phyloP scores from a whole-genome alignment of 176 grass and related monocot species.

The Dendrocalamus sinicus region DNA sequence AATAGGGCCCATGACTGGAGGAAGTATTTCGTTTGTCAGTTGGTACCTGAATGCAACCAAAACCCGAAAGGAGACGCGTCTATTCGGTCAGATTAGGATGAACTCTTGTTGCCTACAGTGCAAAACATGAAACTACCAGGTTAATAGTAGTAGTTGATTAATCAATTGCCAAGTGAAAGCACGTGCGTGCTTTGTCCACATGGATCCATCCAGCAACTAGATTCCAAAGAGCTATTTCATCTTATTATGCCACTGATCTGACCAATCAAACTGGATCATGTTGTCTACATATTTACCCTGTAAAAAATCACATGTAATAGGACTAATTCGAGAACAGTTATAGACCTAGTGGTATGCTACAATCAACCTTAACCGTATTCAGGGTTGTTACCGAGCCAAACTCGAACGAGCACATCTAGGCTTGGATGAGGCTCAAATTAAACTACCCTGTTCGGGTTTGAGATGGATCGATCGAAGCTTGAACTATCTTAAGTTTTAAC shows the following conservation, averaged over 20 bases:
- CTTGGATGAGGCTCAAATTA: too few species aligned
- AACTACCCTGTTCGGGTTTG: too few species aligned
- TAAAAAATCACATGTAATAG: not conserved
- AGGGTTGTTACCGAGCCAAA: too few species aligned
- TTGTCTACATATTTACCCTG: not conserved
- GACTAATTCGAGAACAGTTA: not conserved
- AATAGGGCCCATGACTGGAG: too few species aligned
- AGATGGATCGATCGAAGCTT: too few species aligned
- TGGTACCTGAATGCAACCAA: conserved; percentile 2
- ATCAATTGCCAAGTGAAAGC: not conserved
- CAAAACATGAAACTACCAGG: not conserved
- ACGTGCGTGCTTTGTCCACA: not conserved
- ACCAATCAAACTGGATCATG: not conserved
- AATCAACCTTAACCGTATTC: too few species aligned
- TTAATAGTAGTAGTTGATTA: not conserved
- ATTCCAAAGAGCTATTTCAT: not conserved
- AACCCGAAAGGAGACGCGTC: not conserved
- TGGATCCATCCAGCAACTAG: not conserved
- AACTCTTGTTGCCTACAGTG: not conserved
- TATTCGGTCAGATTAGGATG: not conserved
- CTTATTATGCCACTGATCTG: not conserved
- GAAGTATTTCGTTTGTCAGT: not conserved
- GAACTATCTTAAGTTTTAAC: too few species aligned
- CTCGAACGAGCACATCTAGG: too few species aligned
- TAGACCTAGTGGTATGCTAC: not conserved